A percentile compares a stretch with the other conserved stretches of the same genome.
These are phyloP conservation scores for Avena atlantica DNA, from an alignment of 176 grass and related monocot genomes.

Conservation along the genomic window DNA sequence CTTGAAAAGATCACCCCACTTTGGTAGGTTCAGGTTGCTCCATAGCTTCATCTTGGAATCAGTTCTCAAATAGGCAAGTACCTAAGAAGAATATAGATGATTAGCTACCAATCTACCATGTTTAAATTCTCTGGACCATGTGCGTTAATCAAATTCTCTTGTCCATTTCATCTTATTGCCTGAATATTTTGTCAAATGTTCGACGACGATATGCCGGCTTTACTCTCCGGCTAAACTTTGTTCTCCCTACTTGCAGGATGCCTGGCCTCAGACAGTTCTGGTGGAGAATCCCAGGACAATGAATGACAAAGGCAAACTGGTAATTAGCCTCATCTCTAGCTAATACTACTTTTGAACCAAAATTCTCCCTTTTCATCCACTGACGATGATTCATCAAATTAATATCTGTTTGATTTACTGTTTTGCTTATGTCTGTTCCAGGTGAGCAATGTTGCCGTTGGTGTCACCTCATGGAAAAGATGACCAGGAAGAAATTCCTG, in stretches of 20 bases:
- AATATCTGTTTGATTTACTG: constrained; percentile 20
- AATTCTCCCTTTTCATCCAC: neutral
- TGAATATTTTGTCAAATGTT: constrained; percentile 50
- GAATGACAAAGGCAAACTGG: constrained; percentile 62
- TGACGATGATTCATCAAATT: neutral
- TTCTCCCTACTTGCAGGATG: constrained; percentile 49
- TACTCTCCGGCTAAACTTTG: constrained; percentile 44
- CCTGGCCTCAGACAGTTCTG: constrained; percentile 58
- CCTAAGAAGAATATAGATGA: constrained; percentile 34
- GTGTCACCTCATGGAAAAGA: constrained; percentile 64
- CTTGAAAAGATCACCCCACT: constrained; percentile 30
- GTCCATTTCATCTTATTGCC: constrained; percentile 30
- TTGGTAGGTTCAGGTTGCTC: no score
- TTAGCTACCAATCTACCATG: constrained; percentile 22
- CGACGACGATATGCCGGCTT: neutral
- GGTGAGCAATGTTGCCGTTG: constrained; percentile 60
- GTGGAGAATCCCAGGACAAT: constrained; percentile 71
- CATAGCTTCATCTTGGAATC: constrained; percentile 42
- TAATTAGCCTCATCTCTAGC: constrained; percentile 35
- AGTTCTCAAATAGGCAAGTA: constrained; percentile 36
- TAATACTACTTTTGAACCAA: neutral
- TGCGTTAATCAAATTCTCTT: neutral
- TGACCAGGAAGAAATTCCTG: constrained; percentile 36
- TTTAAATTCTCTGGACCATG: constrained; percentile 24
- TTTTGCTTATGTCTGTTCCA: constrained; percentile 33